Evolutionary conservation across 2,329 filamentous ascomycete species (phyloP), one percentile per base, ranked within the genome.

Genomic region (Tolypocladium endophyticum): DNA sequence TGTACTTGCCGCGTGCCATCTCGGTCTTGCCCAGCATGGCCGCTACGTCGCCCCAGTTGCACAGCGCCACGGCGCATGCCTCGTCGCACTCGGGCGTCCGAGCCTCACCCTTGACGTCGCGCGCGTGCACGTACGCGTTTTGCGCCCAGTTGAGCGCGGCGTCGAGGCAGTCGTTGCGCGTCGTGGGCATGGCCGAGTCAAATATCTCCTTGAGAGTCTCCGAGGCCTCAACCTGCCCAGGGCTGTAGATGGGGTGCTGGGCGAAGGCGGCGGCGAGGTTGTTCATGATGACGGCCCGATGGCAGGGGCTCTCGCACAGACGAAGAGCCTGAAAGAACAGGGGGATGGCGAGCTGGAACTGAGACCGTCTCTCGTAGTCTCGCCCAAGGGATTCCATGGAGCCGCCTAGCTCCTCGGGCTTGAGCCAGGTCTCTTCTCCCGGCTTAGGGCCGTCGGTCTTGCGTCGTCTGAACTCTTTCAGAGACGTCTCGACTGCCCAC

Each of bases 261-360:
- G 87, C 87, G 62, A 93, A 84, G 54, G 85, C 86, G 41, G 84
- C 85, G 9, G 89, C 84, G 61, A 93, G 80, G 71, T 93, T 93
- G 76, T 92, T 92, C 89, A 93, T 95, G 69, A 97, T 78, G 18
- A 92, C 81, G 35, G 90, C 88, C 57, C 88, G 86, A 71, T 96
- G 92, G 71, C 92, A 97, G 36, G 79, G 81, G 33, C 76, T 75
- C 28, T 74, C 84, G 80, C 70, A 87, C 54, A 94, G 74, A 23
- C 86, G 81, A 39, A 96, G 79, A 7, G 92, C 90, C 69, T 95
- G 91, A 67, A 97, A 84, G 71, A 92, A 96, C 36, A 97, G 79
- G 4, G 92, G 92, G 28, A 92, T 83, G 7, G 92, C 88, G 2
- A 97, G 85, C 65, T 93, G 89, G 68, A 91, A 87, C 66, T 89